phyloP scores from a whole-genome alignment of 2,329 filamentous ascomycete genomes.

The Gliomastix tumulicola region DNA sequence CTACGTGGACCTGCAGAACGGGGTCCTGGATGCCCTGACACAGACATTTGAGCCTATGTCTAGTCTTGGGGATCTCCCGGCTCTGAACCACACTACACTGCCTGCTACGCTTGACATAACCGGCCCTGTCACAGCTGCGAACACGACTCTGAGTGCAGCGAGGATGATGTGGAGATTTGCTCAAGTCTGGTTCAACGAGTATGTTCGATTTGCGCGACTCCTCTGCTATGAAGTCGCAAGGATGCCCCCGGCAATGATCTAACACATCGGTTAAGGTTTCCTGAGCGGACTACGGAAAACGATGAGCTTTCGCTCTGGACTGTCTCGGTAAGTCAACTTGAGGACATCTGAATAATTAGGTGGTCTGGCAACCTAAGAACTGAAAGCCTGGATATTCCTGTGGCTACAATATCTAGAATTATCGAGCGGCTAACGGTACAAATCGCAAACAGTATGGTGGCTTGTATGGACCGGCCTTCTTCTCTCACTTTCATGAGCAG shows the following conservation, averaged over 20 bases:
- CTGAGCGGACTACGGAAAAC: constrained; percentile 40
- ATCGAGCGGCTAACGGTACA: too few relatives aligned
- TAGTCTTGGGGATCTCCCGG: background rate
- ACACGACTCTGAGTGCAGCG: constrained; percentile 45
- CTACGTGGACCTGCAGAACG: constrained; percentile 40
- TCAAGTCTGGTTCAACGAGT: constrained; percentile 44
- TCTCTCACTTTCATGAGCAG: constrained; percentile 5
- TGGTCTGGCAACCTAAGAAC: too few relatives aligned
- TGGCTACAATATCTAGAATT: too few relatives aligned
- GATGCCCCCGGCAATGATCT: background rate
- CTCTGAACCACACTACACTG: constrained; percentile 8
- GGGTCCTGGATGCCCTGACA: constrained; percentile 42
- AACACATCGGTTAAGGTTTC: constrained; percentile 34
- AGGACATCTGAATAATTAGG: too few relatives aligned
- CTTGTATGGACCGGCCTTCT: constrained; percentile 2
- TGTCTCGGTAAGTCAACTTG: constrained; percentile 32
- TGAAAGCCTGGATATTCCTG: too few relatives aligned
- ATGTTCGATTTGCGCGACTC: background rate
- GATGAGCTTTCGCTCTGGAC: constrained; percentile 55
- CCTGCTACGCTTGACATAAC: constrained; percentile 6
- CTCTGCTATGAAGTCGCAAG: too few relatives aligned
- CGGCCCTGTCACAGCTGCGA: constrained; percentile 11
- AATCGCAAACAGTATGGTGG: constrained; percentile 7
- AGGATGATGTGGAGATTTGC: constrained; percentile 55
- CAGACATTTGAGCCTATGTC: constrained; percentile 11